Evolutionary conservation across 2,329 filamentous ascomycete species (phyloP), one percentile per base, ranked within the genome.

Genomic region (Trichoderma sp.): DNA sequence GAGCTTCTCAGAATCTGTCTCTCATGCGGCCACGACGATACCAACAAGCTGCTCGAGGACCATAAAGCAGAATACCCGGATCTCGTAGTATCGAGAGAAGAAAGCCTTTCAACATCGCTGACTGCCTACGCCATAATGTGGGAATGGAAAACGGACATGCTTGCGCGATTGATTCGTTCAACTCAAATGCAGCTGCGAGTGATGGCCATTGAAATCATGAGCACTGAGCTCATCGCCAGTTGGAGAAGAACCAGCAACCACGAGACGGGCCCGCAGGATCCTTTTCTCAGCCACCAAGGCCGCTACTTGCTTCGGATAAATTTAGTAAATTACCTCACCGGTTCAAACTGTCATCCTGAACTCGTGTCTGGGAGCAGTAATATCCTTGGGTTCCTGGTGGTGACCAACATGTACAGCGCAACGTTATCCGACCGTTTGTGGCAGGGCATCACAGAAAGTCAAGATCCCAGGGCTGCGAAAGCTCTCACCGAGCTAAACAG

Each of bases 101-200:
- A 43, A 43, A 43, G 3, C 10, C 77, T 86, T 29, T 75, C 80
- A 8, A 70, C 72, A 3, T 77, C 76, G 2, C 79, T 80, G 68
- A 81, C 82, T 0, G 75, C 82, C 1, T 85, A 87, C 10, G 82
- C 89, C 0, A 82, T 91, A 19, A 80, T 84, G 1, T 83, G 84
- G 64, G 85, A 89, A 68, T 96, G 92, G 90, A 90, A 88, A 62
- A 89, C 97, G 73, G 83, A 84, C 55, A 82, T 91, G 1, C 82
- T 92, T 63, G 88, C 88, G 74, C 91, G 88, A 73, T 89, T 95
- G 73, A 90, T 97, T 64, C 89, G 87, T 75, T 95, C 92, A 69
- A 91, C 92, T 43, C 92, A 95, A 75, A 97, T 98, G 93, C 93
- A 97, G 76, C 84, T 97, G 47, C 90, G 95, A 47, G 92, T 96